Evolutionary conservation across 2,329 filamentous ascomycete species (phyloP).

Genomic region (Nigrospora oryzae): DNA sequence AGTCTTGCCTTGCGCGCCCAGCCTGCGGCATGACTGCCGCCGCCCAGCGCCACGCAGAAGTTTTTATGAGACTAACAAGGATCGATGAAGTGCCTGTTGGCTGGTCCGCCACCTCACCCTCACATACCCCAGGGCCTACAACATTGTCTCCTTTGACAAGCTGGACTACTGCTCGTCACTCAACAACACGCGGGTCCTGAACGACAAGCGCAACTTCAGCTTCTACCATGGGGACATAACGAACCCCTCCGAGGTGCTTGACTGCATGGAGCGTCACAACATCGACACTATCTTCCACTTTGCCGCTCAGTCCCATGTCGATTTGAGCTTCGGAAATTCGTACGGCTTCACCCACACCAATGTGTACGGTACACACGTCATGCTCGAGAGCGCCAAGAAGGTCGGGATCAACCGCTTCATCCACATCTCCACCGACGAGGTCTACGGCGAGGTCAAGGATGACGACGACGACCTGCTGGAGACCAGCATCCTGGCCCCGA

Average conservation of each 20-base stretch:
- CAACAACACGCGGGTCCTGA: slow-evolving; percentile 67
- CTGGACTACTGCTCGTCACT: slow-evolving; percentile 74
- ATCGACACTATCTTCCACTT: slow-evolving; percentile 81
- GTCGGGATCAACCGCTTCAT: slow-evolving; percentile 65
- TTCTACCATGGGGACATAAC: slow-evolving; percentile 78
- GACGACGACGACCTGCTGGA: slow-evolving; percentile 65
- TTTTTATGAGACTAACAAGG: too few relatives aligned
- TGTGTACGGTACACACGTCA: slow-evolving; percentile 75
- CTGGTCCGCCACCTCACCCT: slow-evolving; percentile 69
- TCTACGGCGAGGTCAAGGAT: slow-evolving; percentile 71
- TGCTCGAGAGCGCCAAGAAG: slow-evolving; percentile 69
- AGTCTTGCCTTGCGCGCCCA: slow-evolving; percentile 16
- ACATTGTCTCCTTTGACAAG: slow-evolving; percentile 77
- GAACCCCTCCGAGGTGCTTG: slow-evolving; percentile 59
- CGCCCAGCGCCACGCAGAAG: too few relatives aligned
- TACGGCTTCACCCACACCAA: slow-evolving; percentile 77
- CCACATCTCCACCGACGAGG: slow-evolving; percentile 78
- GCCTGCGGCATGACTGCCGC: too few relatives aligned
- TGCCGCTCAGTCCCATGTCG: slow-evolving; percentile 78
- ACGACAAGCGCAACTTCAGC: slow-evolving; percentile 61
- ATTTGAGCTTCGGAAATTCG: slow-evolving; percentile 74
- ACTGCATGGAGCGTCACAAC: slow-evolving; percentile 60
- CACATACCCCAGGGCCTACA: slow-evolving; percentile 67
- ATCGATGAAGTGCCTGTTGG: slow-evolving; percentile 61
- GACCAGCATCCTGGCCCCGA: slow-evolving; percentile 66